Evolutionary conservation across 352 stramenopile genomes (phyloP).

Genomic region (Globisporangium cylindrosporum): DNA sequence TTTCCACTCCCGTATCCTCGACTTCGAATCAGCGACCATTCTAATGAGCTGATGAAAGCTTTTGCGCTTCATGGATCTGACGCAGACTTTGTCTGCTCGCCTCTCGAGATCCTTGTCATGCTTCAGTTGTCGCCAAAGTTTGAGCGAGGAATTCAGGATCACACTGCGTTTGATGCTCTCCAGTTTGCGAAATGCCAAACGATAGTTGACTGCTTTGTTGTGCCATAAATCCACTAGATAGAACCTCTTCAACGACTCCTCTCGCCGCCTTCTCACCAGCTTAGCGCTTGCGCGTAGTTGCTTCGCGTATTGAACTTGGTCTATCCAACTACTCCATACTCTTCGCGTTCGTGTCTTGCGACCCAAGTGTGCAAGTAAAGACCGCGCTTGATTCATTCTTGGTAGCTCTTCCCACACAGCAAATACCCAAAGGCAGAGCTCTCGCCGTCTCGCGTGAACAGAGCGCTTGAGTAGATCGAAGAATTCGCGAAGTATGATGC

Average conservation of each 20-base stretch:
- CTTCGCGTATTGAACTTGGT: background rate
- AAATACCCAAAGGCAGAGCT: background rate
- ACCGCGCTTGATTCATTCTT: background rate
- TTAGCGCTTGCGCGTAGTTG: background rate
- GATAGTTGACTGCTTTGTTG: background rate
- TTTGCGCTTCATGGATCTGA: background rate
- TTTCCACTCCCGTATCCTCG: background rate
- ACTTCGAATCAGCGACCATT: background rate
- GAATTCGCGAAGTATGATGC: background rate
- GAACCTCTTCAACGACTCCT: background rate
- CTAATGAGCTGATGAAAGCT: background rate
- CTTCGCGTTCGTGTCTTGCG: background rate
- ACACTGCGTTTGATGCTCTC: background rate
- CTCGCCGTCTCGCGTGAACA: background rate
- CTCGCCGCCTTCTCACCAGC: background rate
- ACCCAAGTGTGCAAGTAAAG: background rate
- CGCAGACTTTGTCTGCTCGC: background rate
- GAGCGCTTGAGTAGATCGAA: background rate
- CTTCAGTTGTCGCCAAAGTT: background rate
- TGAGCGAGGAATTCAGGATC: background rate
- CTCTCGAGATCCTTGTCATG: background rate
- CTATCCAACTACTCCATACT: background rate
- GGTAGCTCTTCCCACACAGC: background rate
- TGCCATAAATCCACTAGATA: slow-evolving; percentile 5
- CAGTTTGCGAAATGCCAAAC: background rate